Base-by-base conservation (phyloP, 495 filamentous ascomycete species). In the Aspergillus sparsus region DNA sequence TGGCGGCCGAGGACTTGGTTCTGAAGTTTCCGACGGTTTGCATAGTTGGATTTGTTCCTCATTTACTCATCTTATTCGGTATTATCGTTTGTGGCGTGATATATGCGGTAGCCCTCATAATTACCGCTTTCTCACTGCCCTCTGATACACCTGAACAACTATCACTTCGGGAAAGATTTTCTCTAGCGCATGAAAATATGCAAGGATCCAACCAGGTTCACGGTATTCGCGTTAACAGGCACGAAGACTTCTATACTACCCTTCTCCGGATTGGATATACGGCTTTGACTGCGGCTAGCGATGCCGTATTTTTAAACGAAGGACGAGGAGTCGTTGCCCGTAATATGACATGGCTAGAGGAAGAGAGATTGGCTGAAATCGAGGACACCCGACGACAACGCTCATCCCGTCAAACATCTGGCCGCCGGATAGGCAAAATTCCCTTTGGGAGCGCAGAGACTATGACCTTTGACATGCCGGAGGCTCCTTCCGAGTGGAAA, bases 261-360 rank as follows among this genome's bases (percentile, higher is more conserved):
- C 80, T 98, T 7, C 82, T 98, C 13, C 87, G 91, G 50, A 81
- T 89, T 35, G 94, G 94, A 0, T 98, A 96, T 64, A 83, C 84
- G 15, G 86, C 91, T 37, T 82, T 98, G 50, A 96, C 91, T 1
- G 91, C 93, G 63, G 94, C 95, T 0, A 95, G 90, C 61, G 92
- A 98, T 70, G 93, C 94, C 0, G 95, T 98, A 0, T 98, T 95
- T 68, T 80, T 98, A 18, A 93, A 96, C 53, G 94, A 98, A 74
- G 92, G 92, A 11, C 82, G 82, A 32, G 76, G 77, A n/a, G 85
- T 98, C 18, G 83, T 84, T 50, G 77, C 96, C 9, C 83, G 85
- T 39, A 77, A 78, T n/a, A 86, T 87, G 77, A 98, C 95, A 0
- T 98, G 94, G 94, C 77, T 98, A 10, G 94, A 98, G 64, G 87